phyloP scores from a whole-genome alignment of 2,329 filamentous ascomycete species.

The Monosporascus sp. region DNA sequence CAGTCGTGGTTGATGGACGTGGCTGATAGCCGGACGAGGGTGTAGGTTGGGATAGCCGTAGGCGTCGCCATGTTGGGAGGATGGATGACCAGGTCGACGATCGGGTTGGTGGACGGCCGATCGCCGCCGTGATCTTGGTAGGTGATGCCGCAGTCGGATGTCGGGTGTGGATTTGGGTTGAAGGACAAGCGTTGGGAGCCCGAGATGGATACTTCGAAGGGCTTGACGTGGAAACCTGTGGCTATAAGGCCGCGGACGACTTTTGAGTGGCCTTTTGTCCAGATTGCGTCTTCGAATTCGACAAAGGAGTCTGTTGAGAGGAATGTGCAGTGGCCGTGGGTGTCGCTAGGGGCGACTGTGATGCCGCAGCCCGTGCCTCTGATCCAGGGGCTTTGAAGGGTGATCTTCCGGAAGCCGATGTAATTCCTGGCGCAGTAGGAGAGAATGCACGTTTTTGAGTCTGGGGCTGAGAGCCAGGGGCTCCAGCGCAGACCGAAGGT shows the following conservation, averaged over 20 bases:
- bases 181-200: too few relatives aligned
- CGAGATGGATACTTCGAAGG: too few relatives aligned
- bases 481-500: constrained; percentile 50
- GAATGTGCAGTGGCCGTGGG: constrained; percentile 31
- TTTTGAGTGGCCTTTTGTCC: too few relatives aligned
- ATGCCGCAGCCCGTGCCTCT: constrained; percentile 29
- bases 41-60: constrained; percentile 40
- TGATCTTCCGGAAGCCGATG: constrained; percentile 50
- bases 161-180: too few relatives aligned
- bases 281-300: too few relatives aligned
- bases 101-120: background rate
- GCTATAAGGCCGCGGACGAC: too few relatives aligned
- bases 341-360: constrained; percentile 30
- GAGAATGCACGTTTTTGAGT: constrained; percentile 37
- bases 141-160: too few relatives aligned
- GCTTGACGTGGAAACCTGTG: too few relatives aligned
- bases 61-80: constrained; percentile 26
- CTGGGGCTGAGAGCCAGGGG: constrained; percentile 40
- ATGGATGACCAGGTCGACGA: constrained; percentile 41
- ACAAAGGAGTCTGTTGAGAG: too few relatives aligned
- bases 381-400: too few relatives aligned
- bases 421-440: constrained; percentile 48
- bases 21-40: constrained; percentile 47
- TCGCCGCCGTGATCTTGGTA: too few relatives aligned
- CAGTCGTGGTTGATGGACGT: constrained; percentile 46